phyloP scores from a whole-genome alignment of 306 rosid genomes.

The Casuarina glauca region DNA sequence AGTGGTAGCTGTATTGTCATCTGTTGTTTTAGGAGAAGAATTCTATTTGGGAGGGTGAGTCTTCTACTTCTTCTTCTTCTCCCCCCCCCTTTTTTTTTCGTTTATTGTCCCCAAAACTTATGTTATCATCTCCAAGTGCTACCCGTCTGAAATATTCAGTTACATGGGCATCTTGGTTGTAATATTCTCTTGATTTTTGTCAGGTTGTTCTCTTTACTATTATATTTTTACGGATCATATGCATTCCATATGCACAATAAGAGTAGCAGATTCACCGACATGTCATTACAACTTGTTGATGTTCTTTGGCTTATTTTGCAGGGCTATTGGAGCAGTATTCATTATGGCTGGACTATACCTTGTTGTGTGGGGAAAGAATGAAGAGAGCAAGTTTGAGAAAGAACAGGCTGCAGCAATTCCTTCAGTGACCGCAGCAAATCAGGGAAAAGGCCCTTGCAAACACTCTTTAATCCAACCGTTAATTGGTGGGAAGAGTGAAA shows the following conservation, averaged over 20 bases:
- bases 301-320: constrained; percentile 35
- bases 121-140: background rate
- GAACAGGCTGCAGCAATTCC: constrained; percentile 11
- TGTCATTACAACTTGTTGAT: background rate
- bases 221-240: background rate
- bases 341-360: constrained; percentile 51
- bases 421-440: constrained; percentile 11
- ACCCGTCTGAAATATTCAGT: background rate
- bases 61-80: no score
- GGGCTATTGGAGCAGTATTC: constrained; percentile 54
- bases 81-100: no score
- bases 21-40: constrained; percentile 57
- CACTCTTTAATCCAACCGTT: constrained; percentile 45
- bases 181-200: background rate
- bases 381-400: constrained; percentile 39
- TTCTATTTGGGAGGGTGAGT: constrained; percentile 69
- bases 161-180: background rate
- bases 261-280: no score
- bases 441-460: constrained; percentile 20
- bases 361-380: constrained; percentile 64
- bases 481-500: constrained; percentile 18
- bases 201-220: background rate
- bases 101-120: background rate
- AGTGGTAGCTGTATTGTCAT: constrained; percentile 52
- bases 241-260: no score